Evolutionary conservation across 225 moss, liverwort and hornwort genomes (phyloP).

Genomic region (Ulota crispa): DNA sequence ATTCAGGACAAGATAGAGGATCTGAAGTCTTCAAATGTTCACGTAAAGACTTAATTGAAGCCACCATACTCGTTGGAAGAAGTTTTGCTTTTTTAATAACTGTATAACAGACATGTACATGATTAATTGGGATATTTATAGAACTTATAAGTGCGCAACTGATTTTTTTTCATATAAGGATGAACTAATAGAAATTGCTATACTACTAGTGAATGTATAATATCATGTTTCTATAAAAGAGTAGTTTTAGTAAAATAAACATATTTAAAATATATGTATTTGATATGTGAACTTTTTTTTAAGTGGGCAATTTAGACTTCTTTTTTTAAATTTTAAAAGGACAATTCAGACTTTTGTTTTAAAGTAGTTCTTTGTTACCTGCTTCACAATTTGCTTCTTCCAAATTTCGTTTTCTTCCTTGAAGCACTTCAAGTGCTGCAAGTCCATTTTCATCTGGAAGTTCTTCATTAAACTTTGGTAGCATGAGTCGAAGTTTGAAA

Average conservation of each 20-base stretch:
- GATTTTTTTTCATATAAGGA: not conserved
- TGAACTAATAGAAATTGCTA: not conserved
- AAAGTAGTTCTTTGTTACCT: not conserved
- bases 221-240: too few species aligned
- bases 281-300: too few species aligned
- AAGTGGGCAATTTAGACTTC: too few species aligned
- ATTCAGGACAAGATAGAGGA: constrained; percentile 18
- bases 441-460: constrained; percentile 4
- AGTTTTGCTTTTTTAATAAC: constrained; percentile 40
- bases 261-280: too few species aligned
- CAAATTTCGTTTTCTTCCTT: constrained; percentile 23
- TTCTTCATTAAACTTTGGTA: constrained; percentile 32
- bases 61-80: constrained; percentile 33
- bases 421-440: not conserved
- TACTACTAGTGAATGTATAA: too few species aligned
- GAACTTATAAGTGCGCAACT: not conserved
- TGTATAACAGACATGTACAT: not conserved
- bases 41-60: constrained; percentile 18
- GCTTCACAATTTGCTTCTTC: constrained; percentile 27
- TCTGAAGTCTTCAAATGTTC: constrained; percentile 28
- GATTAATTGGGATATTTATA: not conserved
- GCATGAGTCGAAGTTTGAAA: constrained; percentile 23
- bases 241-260: too few species aligned
- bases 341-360: not conserved
- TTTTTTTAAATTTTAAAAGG: too few species aligned